Evolutionary conservation across 352 stramenopile genomes (phyloP).

Genomic region (Phytophthora nicotianae): DNA sequence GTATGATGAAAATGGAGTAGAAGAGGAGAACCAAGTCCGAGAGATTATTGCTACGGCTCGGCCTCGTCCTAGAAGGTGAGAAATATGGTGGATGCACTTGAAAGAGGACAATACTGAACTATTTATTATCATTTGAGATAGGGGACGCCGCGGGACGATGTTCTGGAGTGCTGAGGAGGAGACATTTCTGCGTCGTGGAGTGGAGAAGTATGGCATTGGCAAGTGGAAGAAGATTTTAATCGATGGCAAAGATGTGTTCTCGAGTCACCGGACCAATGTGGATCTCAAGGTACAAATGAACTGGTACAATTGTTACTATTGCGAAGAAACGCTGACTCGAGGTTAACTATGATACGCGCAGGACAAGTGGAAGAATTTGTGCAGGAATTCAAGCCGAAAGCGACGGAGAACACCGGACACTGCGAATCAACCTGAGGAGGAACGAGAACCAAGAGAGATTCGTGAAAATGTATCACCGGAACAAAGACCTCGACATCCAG

Average conservation of each 20-base stretch:
- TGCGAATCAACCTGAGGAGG: not conserved
- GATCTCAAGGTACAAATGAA: constrained; percentile 59
- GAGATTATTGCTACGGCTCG: not conserved
- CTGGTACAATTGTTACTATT: not conserved
- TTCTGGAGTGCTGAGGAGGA: constrained; percentile 59
- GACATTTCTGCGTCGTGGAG: constrained; percentile 41
- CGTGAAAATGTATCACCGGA: constrained; percentile 4
- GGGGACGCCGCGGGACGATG: constrained; percentile 30
- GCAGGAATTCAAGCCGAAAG: constrained; percentile 6
- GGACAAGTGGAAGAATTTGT: constrained; percentile 58
- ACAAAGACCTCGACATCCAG: not conserved
- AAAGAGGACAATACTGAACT: not conserved
- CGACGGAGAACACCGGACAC: constrained; percentile 3
- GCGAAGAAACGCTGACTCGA: not conserved
- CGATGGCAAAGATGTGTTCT: constrained; percentile 46
- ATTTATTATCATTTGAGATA: not conserved
- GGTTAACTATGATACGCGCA: constrained; percentile 13
- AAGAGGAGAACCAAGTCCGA: not conserved
- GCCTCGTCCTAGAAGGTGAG: constrained; percentile 5
- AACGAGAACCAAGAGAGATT: constrained; percentile 2
- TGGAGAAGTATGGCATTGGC: constrained; percentile 45
- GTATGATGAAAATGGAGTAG: not conserved
- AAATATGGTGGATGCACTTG: not conserved
- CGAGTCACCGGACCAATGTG: constrained; percentile 54
- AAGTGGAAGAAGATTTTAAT: constrained; percentile 58